Evolutionary conservation across 306 rosid genomes (phyloP), one percentile per base, ranked within the genome.

Genomic region (Argentina anserina): DNA sequence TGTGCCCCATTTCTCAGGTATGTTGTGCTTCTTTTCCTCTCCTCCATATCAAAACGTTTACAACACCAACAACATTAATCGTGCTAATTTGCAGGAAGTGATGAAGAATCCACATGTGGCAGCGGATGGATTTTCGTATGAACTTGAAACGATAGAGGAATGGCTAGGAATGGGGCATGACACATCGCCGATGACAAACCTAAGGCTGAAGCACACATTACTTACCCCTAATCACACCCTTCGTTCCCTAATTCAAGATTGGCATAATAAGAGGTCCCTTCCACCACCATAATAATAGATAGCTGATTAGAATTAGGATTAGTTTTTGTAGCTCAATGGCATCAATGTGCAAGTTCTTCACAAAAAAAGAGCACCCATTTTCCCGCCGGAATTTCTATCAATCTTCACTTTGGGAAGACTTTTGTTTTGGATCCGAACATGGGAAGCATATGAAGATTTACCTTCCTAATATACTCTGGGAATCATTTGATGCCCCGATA

Each of bases 1-100:
- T 89, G 39, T 93, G 98, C 76, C 98, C 98, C 29, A 90, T 93
- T 9, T 84, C 81, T 83, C 97, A 93, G 96, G 98, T 90, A 62
- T 2, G 28, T 55, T 28, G 33, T 78, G 69, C 37, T 71, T 42
- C 60, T 21, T 21, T 52, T 21, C 29, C 14, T 50, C 56, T 50
- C 3, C 56, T 26, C 56, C 10, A 50, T 47, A 1, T 49, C 55
- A 18, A 49, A 49, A 49, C 20, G 52, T 15, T 52, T 55, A 11
- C 34, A 14, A 6, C 17, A 29, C 23, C 33, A 31, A 14, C 65
- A 31, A 28, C 6, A 60, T 29, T 29, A 59, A 66, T 15, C 47
- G 3, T 14, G 60, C 20, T 34, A n/a, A 21, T 37, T 70, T 81
- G 83, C 86, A 93, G 98, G 98, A 89, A 23, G 88, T 93, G 68